Base-by-base conservation (phyloP, 1,139 yeast genomes). In the Saccharomyces hybrid region DNA sequence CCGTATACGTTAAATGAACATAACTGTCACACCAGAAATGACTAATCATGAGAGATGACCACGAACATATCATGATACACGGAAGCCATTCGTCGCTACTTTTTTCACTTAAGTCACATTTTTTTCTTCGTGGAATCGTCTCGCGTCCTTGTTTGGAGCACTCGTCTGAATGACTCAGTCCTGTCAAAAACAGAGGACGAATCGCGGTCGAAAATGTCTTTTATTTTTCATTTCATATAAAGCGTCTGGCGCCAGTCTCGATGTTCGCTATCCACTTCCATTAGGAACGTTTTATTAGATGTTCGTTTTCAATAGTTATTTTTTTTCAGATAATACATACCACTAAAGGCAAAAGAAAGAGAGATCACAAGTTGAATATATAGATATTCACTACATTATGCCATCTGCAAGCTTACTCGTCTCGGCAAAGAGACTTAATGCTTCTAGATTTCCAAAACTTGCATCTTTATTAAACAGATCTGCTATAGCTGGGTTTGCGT, bases 351-450 rank as follows among this genome's bases (percentile, higher is more conserved):
- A 38, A 38, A 38, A 38, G 44, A 38, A 38, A 38, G 44, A 38
- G 44, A 38, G 44, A 38, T 38, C 44, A 20, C 23, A 3, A 20
- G 4, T 20, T 9, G 23, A 20, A 20, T 7, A 16, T 16, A 20
- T 13, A 47, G 5, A 23, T 47, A 47, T 11, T 13, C 6, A 13
- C 46, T 13, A 9, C 44, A 48, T 13, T 14, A 63, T 63, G 66
- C 63, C 66, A 48, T 61, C 65, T 50, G 56, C 64, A 31, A 61
- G 63, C 48, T 56, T 66, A 47, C 56, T 66, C 28, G 59, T 59
- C 42, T 60, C 68, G 20, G 55, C 65, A 27, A 64, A 61, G 59
- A 60, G 60, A 27, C 50, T 61, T 32, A 61, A 60, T 27, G 50
- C 57, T 31, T 52, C 61, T 5, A 57, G 63, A 27, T 47, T 62